Percentiles rank a stretch among this genome's conserved stretches.
These are phyloP conservation scores for Persicaria maculosa DNA, from an alignment of 148 eudicot genomes.

Conservation along the genomic window DNA sequence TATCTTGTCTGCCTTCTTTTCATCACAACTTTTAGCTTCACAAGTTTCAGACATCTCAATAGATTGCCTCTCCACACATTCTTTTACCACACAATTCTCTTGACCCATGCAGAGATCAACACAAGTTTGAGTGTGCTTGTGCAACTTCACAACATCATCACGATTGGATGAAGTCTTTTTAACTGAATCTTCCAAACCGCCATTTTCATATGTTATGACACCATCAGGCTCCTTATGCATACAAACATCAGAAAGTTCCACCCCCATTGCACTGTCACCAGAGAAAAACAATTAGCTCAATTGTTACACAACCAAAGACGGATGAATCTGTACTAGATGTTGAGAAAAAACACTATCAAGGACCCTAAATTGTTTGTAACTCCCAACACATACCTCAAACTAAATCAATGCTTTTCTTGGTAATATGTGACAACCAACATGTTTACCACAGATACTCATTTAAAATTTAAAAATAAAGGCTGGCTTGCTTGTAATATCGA, in stretches of 20 bases:
- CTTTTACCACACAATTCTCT: constrained; percentile 46
- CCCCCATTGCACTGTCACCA: constrained; percentile 43
- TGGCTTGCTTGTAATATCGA: not conserved
- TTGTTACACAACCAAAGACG: not conserved
- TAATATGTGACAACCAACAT: no score
- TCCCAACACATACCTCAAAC: not conserved
- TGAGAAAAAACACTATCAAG: no score
- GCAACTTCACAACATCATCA: constrained; percentile 21
- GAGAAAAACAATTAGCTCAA: not conserved
- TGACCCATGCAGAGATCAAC: constrained; percentile 16
- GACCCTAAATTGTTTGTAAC: not conserved
- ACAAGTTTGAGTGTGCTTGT: constrained; percentile 21
- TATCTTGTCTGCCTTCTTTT: constrained; percentile 15
- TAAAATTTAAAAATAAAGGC: not conserved
- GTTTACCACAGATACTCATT: no score
- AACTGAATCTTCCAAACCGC: constrained; percentile 24
- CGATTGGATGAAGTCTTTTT: constrained; percentile 19
- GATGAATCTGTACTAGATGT: not conserved
- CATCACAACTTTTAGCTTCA: constrained; percentile 26
- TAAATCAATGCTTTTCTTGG: not conserved
- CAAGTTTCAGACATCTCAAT: constrained; percentile 20
- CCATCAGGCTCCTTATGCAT: constrained; percentile 48
- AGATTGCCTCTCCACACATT: constrained; percentile 32
- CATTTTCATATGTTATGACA: constrained; percentile 29
- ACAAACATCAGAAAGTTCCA: constrained; percentile 48